Evolutionary conservation across 116 monocot genomes (phyloP).

Genomic region (Cymodocea nodosa): DNA sequence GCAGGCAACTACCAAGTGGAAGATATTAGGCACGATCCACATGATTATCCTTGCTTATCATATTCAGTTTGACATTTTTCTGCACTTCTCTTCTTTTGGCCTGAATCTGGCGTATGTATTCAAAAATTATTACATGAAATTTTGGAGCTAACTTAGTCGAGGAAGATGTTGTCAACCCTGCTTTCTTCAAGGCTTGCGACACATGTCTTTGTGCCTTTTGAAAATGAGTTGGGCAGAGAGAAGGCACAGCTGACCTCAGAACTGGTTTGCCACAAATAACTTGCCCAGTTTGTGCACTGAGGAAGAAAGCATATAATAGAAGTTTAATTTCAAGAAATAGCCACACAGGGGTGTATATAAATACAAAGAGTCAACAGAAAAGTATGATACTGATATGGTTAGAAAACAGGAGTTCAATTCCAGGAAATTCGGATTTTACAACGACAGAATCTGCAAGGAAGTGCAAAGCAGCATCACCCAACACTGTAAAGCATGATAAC

Average conservation of each 20-base stretch:
- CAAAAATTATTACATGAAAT: conserved; percentile 38
- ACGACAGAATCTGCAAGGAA: too few relatives aligned
- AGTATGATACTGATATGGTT: too few relatives aligned
- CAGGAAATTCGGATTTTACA: too few relatives aligned
- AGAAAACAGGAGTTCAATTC: too few relatives aligned
- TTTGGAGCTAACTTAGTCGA: conserved; percentile 36
- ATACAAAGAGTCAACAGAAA: too few relatives aligned
- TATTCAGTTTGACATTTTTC: conserved; percentile 1
- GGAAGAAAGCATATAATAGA: not conserved
- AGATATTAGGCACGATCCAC: conserved; percentile 7
- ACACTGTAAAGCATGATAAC: too few relatives aligned
- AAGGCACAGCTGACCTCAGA: conserved; percentile 37
- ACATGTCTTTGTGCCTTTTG: conserved; percentile 52
- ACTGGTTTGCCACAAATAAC: conserved; percentile 55
- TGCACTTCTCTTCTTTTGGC: conserved; percentile 26
- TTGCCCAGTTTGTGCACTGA: conserved; percentile 24
- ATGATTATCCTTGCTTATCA: conserved; percentile 8
- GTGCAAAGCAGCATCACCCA: too few relatives aligned
- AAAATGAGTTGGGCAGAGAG: conserved; percentile 47
- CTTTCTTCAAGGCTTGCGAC: conserved; percentile 54
- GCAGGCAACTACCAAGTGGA: not conserved
- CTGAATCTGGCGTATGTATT: conserved; percentile 54
- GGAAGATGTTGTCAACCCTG: conserved; percentile 33
- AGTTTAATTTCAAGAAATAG: not conserved
- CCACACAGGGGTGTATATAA: too few relatives aligned